Evolutionary conservation across 805 yeast genomes (phyloP), one percentile per base, ranked within the genome.

Genomic region (Schwanniomyces yamadae): DNA sequence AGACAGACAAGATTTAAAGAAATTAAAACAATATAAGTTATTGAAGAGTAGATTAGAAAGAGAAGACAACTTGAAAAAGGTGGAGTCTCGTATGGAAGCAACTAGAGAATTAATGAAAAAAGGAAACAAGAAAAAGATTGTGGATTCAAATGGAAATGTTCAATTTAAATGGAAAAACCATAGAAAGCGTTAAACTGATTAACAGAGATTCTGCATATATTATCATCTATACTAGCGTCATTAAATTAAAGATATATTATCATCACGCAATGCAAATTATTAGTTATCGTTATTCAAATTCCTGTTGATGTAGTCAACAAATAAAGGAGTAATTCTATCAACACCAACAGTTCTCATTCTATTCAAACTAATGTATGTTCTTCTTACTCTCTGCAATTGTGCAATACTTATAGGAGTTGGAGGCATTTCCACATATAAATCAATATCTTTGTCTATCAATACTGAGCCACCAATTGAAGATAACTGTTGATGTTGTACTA

Each of bases 51-150:
- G 89, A 39, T 57, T 86, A 50, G 81, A 83, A 45, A 76, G 95
- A 49, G 85, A 80, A 42, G 63, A 71, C 35, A 78, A 89, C 59
- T 70, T 91, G 46, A 67, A 69, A 33, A 73, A 73, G 33, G 84
- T 91, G 12, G 83, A 87, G 52, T 72, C 71, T 27, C 77, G 80
- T 50, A 79, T 90, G 79, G 85, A 84, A 38, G 50, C 77, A 38
- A 95, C 89, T 50, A 78, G 84, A 42, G 95, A 90, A 54, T 73
- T 89, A 37, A 88, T 91, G 95, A 87, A 87, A 58, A 84, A 81
- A 46, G 98, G 98, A 0, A 78, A 80, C 42, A 86, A 85, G 64
- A 84, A 82, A 73, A 89, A 89, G 66, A 58, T 83, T 4, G 69
- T 73, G 3, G 83, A 73, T 38, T 65, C 72, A 11, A 73, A 77